Evolutionary conservation across 2,329 filamentous ascomycete species (phyloP), one percentile per base, ranked within the genome.

Genomic region (Fusarium sp.): DNA sequence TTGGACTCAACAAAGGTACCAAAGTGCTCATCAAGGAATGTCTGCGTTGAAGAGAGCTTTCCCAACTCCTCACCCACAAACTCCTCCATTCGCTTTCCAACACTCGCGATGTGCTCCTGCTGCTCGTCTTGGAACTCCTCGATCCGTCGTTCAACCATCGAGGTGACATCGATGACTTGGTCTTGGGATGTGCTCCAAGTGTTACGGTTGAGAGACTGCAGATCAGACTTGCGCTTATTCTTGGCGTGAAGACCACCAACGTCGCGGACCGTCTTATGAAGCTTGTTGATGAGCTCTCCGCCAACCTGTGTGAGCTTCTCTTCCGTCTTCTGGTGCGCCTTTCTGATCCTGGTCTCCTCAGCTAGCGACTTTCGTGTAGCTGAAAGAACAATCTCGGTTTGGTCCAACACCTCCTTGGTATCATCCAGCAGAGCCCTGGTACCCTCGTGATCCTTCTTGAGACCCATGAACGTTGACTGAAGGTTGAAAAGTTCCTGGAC

Each of bases 371-470:
- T 88, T 53, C 89, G 89, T 0, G 95, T 97, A 54, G 92, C 89
- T 13, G 87, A 85, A 8, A 99, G 83, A 14, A 97, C 91, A 33
- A 92, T 86, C 73, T 98, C 95, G 0, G 94, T 97, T 79, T 97
- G 92, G 64, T 95, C 91, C 11, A 98, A 84, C 4, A 97, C 83
- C 58, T 88, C 89, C 74, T 93, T 91, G 0, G 95, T 96, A 34
- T 92, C 89, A 59, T 95, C 91, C 3, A 99, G 85, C 58, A 87
- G 85, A 4, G 85, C 76, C 62, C 86, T 90, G 0, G 91, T 93
- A 16, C 87, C 85, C 70, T 99, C 95, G 66, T 96, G 92, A 66
- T 97, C 93, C 76, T 94, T 93, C 80, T 96, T 97, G 73, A 98
- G 80, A 1, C 87, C 89, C 81, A 94, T 93, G 78, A 98, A 97